Evolutionary conservation across 75 land plant genomes (phyloP).

Genomic region (Pinus taeda): DNA sequence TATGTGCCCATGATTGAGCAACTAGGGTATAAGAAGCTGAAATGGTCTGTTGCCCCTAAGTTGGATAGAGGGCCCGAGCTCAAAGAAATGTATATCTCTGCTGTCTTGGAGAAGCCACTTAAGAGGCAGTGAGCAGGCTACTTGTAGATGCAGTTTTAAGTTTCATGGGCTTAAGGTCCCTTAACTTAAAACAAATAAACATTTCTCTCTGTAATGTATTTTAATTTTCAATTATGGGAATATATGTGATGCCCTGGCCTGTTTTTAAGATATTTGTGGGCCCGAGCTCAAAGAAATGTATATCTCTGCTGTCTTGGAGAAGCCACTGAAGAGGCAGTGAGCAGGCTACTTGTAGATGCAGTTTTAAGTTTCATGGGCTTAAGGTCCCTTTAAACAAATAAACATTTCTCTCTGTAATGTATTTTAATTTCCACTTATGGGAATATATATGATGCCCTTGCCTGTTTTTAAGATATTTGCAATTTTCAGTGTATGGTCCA

Average conservation of each 20-base stretch:
- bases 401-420: too few species aligned
- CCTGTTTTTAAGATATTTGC: too few species aligned
- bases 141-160: neutral
- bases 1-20: conserved; percentile 55
- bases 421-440: too few species aligned
- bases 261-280: conserved; percentile 12
- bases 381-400: too few species aligned
- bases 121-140: neutral
- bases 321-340: conserved; percentile 21
- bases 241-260: too few species aligned
- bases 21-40: conserved; percentile 46
- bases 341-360: neutral
- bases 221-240: too few species aligned
- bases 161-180: too few species aligned
- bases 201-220: too few species aligned
- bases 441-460: too few species aligned
- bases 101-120: conserved; percentile 59
- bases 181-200: too few species aligned
- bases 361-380: too few species aligned
- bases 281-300: conserved; percentile 46
- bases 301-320: conserved; percentile 62
- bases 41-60: conserved; percentile 58
- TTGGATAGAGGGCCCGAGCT: conserved; percentile 43
- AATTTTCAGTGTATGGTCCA: too few species aligned
- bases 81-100: conserved; percentile 63